Base-by-base conservation (phyloP, 164 flowering plant genomes). In the Chimonanthus salicifolius region DNA sequence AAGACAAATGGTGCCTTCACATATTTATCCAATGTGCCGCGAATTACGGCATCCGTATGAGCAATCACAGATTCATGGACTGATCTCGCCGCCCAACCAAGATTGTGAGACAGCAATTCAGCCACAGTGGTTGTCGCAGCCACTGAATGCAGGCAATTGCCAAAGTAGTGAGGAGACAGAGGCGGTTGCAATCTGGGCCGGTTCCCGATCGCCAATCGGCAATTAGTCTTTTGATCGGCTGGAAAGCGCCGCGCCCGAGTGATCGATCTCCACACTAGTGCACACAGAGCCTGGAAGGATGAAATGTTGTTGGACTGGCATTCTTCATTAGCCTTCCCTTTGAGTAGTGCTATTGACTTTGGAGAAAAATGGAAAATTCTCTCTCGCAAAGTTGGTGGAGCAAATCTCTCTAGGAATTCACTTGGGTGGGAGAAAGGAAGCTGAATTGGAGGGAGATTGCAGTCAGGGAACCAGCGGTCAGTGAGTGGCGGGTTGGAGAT, bases 201-300 rank as follows among this genome's bases (percentile, higher is more conserved):
- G 4, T 46, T 67, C 0, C 79, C 79, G 0, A 75, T 20, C 1
- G 16, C 16, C 10, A 88, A 0, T 5, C 7, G 0, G 43, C 60
- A 80, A 3, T 4, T 15, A 2, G 70, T 65, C 11, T 78, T 80
- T 47, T 71, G 58, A 8, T 82, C 76, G 0, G 7, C 43, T 0
- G 58, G 64, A 0, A 76, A 21, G 2, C 45, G 1, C 2, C 79
- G 69, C 9, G 63, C 71, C 0, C 83, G 77, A 0, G 64, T 64
- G 1, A 80, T 69, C 7, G 77, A 63, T 63, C 80, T 73, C 90
- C 88, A 84, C 0, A 87, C 7, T 46, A 77, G 84, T 6, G 79
- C 78, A 13, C 76, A 51, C 10, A 86, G 10, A 1, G 85, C 80
- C 71, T 84, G 88, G 4, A 82, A 63, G 13, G 85, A 82, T 3